phyloP scores from a whole-genome alignment of 352 stramenopile genomes.

The Phytophthora crassamura region DNA sequence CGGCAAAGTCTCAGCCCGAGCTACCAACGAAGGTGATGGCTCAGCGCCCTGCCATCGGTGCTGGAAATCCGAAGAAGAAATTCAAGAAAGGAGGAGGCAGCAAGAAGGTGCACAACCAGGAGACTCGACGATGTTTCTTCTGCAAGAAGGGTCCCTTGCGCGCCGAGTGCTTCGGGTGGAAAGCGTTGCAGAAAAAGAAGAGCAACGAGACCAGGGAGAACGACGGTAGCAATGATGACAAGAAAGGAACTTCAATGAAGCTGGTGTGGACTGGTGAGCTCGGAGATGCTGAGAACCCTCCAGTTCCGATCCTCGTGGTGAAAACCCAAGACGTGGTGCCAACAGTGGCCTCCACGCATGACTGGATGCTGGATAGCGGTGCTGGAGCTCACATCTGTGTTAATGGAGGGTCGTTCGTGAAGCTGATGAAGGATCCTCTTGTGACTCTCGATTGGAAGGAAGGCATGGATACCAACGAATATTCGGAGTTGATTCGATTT shows the following conservation, averaged over 20 bases:
- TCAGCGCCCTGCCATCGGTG: no score
- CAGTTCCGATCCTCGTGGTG: constrained; percentile 13
- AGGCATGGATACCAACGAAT: neutral
- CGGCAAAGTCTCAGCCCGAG: no score
- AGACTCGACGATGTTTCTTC: constrained; percentile 12
- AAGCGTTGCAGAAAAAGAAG: neutral
- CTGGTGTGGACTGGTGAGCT: constrained; percentile 5
- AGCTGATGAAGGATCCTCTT: neutral
- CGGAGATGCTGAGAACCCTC: constrained; percentile 5
- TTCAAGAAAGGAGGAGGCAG: no score
- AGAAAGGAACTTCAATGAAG: neutral
- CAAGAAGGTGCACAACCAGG: no score
- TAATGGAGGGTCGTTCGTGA: neutral
- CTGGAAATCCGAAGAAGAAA: no score
- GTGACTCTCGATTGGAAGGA: neutral
- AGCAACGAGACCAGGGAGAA: no score
- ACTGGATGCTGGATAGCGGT: constrained; percentile 14
- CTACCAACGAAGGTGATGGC: no score
- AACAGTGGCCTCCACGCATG: no score
- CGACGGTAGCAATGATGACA: neutral
- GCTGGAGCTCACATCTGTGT: constrained; percentile 1
- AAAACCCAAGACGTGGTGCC: neutral
- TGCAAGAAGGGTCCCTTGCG: constrained; percentile 9
- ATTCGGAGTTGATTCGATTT: neutral
- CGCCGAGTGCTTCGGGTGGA: constrained; percentile 13